These are phyloP conservation scores for Scedosporium boydii DNA, from an alignment of 2,329 filamentous ascomycete genomes.

Conservation along the genomic window DNA sequence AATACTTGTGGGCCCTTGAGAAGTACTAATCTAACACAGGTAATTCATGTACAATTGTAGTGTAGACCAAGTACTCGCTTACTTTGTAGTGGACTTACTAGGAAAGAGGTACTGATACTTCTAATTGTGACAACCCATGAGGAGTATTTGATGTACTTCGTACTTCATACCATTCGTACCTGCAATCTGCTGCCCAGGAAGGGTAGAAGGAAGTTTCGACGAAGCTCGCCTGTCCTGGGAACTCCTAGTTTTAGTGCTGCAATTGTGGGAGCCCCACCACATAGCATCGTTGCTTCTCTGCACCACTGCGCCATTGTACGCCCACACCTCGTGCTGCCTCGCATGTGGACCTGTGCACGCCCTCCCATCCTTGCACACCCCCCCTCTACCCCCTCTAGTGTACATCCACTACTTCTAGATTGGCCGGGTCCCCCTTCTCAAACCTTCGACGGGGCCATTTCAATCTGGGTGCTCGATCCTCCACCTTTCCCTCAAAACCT, in stretches of 20 bases:
- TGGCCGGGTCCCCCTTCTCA: not conserved
- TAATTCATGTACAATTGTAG: no score
- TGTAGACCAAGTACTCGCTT: no score
- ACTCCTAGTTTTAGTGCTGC: not conserved
- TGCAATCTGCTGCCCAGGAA: not conserved
- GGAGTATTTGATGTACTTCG: not conserved
- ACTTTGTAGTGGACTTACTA: no score
- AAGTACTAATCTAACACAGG: no score
- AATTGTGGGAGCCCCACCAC: not conserved
- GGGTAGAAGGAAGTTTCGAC: not conserved
- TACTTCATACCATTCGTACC: not conserved
- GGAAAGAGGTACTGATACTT: not conserved
- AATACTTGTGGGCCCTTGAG: no score
- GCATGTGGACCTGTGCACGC: not conserved
- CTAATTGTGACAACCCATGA: not conserved
- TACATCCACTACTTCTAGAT: not conserved
- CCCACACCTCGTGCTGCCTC: not conserved
- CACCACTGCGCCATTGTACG: not conserved
- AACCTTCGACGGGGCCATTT: not conserved
- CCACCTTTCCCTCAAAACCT: slow-evolving; percentile 3
- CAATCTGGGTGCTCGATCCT: slow-evolving; percentile 6
- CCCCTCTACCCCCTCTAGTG: not conserved
- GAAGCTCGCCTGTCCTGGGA: not conserved
- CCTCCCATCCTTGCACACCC: not conserved
- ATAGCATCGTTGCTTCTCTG: not conserved